Conservation (phyloP, 139 green algal species). For the Coelastrella sp. region DNA sequence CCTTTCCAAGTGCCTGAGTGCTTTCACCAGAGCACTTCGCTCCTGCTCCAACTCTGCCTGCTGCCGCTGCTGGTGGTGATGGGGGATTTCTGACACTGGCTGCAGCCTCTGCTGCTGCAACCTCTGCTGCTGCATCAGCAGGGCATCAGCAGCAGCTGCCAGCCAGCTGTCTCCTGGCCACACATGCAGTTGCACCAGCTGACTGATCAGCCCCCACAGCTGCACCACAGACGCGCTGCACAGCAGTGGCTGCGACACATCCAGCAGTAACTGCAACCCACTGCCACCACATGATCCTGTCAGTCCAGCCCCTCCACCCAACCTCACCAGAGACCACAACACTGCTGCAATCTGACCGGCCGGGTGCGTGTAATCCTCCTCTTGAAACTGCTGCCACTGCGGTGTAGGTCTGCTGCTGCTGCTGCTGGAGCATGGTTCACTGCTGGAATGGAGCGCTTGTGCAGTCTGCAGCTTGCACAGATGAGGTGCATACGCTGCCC, state of each 20-base stretch:
- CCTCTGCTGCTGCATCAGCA: not conserved
- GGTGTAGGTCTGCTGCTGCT: not conserved
- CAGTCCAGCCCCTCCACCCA: not conserved
- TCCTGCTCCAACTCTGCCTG: not conserved
- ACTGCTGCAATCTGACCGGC: not conserved
- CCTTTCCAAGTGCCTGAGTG: too few species aligned
- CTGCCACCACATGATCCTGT: not conserved
- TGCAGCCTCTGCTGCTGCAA: not conserved
- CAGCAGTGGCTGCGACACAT: not conserved
- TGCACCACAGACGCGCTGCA: not conserved
- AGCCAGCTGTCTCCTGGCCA: not conserved
- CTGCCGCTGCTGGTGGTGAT: not conserved
- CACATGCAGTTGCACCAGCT: slow-evolving; percentile 2
- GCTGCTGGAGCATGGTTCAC: not conserved
- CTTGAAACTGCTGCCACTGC: not conserved
- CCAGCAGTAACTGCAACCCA: not conserved
- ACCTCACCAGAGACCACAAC: not conserved
- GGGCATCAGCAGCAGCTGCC: not conserved
- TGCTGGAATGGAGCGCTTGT: not conserved
- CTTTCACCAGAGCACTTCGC: too few species aligned
- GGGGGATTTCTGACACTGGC: too few species aligned
- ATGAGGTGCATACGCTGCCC: slow-evolving; percentile 3
- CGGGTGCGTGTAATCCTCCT: not conserved
- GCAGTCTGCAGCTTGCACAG: not conserved
- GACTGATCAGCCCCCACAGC: not conserved